These are phyloP conservation scores for Hyaloperonospora brassicae DNA, from an alignment of 352 stramenopile genomes.

Conservation along the genomic window DNA sequence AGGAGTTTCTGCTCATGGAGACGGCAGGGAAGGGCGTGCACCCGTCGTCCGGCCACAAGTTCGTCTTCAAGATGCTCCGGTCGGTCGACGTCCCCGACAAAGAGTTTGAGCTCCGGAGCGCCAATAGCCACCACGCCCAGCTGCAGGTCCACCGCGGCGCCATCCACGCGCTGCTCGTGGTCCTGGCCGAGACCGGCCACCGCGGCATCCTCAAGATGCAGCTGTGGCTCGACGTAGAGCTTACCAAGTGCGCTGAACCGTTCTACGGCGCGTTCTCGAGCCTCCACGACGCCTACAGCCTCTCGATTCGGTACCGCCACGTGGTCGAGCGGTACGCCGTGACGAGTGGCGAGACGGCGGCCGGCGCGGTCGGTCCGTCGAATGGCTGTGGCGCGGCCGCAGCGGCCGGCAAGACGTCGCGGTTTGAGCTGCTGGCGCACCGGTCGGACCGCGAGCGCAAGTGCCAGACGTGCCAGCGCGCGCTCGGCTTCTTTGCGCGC, in stretches of 20 bases:
- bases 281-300: conserved; percentile 61
- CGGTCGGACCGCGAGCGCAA: conserved; percentile 39
- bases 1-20: conserved; percentile 63
- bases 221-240: conserved; percentile 58
- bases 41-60: conserved; percentile 30
- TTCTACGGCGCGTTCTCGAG: conserved; percentile 55
- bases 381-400: too few species aligned
- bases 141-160: conserved; percentile 43
- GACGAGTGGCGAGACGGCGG: conserved; percentile 24
- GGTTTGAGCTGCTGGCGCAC: conserved; percentile 23
- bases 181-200: conserved; percentile 51
- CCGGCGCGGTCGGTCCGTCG: too few species aligned
- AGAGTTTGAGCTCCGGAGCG: conserved; percentile 35
- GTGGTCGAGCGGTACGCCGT: conserved; percentile 40
- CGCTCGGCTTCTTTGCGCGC: conserved; percentile 46
- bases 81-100: conserved; percentile 43
- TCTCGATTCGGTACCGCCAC: conserved; percentile 53
- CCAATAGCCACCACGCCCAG: conserved; percentile 38
- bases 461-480: conserved; percentile 58
- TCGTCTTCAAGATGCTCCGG: conserved; percentile 57
- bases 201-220: conserved; percentile 58
- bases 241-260: conserved; percentile 40
- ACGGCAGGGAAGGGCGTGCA: conserved; percentile 42
- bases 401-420: conserved; percentile 13
- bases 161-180: conserved; percentile 52